Evolutionary conservation across 441 rosid species (phyloP).

Genomic region (California macrophylla): DNA sequence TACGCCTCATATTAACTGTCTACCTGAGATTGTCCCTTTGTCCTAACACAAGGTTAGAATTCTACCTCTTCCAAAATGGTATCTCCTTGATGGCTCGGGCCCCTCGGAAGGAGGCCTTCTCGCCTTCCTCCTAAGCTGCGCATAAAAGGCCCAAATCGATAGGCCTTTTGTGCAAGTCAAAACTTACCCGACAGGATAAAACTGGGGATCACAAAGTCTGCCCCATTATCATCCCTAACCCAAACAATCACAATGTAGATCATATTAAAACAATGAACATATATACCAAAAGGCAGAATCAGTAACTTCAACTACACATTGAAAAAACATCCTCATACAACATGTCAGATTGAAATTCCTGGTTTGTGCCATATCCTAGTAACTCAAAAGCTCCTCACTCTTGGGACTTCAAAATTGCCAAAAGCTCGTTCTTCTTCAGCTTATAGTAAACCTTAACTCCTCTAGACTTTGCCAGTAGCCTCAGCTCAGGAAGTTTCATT

Average conservation of each 20-base stretch:
- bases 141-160: too few relatives aligned
- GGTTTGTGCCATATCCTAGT: not conserved
- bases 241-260: not conserved
- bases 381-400: not conserved
- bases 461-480: not conserved
- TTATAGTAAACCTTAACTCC: not conserved
- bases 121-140: too few relatives aligned
- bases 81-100: too few relatives aligned
- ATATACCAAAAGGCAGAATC: not conserved
- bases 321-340: not conserved
- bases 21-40: too few relatives aligned
- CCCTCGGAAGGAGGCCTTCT: too few relatives aligned
- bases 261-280: not conserved
- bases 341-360: not conserved
- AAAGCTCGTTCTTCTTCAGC: not conserved
- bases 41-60: too few relatives aligned
- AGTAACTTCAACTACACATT: not conserved
- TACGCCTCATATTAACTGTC: too few relatives aligned
- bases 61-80: too few relatives aligned
- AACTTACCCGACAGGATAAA: too few relatives aligned
- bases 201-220: too few relatives aligned
- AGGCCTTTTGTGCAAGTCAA: too few relatives aligned
- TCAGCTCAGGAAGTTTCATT: conserved; percentile 43
- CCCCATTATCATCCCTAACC: too few relatives aligned
- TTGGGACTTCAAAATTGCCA: not conserved